Conservation (phyloP, 2,329 filamentous ascomycete species). For the Cladosporium cucumerinum region DNA sequence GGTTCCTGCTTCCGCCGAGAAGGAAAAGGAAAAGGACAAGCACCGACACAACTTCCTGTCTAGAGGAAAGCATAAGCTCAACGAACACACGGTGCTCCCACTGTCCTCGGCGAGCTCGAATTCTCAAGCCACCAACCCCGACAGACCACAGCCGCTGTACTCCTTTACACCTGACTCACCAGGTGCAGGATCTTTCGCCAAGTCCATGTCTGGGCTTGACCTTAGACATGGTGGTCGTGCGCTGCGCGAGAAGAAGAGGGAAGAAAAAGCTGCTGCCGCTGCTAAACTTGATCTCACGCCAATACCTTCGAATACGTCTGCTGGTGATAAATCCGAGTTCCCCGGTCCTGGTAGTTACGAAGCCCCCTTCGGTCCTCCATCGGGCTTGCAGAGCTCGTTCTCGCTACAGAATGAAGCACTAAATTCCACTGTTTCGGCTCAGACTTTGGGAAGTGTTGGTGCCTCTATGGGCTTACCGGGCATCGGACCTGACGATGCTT, state of each 20-base stretch:
- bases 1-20: conserved; percentile 59
- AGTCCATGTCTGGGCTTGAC: conserved; percentile 77
- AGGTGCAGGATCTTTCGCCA: conserved; percentile 68
- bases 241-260: conserved; percentile 68
- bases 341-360: conserved; percentile 23
- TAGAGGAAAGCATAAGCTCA: conserved; percentile 72
- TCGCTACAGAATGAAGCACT: conserved; percentile 18
- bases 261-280: conserved; percentile 48
- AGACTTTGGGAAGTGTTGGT: conserved; percentile 44
- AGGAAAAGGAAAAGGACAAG: conserved; percentile 67
- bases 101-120: conserved; percentile 75
- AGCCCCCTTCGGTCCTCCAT: conserved; percentile 27
- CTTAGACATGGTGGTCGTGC: conserved; percentile 73
- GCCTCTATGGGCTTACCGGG: conserved; percentile 47
- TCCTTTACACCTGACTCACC: conserved; percentile 76
- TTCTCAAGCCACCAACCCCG: conserved; percentile 71
- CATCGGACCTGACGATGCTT: conserved; percentile 67
- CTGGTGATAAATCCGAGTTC: conserved; percentile 20
- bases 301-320: conserved; percentile 32
- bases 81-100: conserved; percentile 64
- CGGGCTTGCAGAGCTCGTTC: conserved; percentile 31
- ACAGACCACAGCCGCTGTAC: conserved; percentile 71
- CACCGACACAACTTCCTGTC: conserved; percentile 75
- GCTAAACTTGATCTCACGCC: conserved; percentile 32
- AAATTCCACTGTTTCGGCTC: conserved; percentile 32